phyloP scores from a whole-genome alignment of 805 yeast species.

The Kazachstania martiniae region DNA sequence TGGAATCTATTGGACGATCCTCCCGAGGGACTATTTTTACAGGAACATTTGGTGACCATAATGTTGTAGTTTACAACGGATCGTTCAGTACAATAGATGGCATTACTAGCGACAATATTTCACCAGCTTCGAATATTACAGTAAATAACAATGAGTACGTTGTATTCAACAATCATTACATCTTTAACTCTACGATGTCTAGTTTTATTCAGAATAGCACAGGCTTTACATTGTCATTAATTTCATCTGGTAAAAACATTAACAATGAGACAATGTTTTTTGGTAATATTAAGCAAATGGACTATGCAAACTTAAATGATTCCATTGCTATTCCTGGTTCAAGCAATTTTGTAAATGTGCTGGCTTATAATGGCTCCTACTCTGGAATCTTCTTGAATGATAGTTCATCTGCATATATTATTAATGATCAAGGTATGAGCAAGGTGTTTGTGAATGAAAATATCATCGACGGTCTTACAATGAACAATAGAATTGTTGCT shows the following conservation, averaged over 20 bases:
- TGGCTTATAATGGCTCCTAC: slow-evolving; percentile 9
- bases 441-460: slow-evolving; percentile 5
- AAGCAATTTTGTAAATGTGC: not conserved
- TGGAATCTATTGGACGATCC: too few relatives aligned
- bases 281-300: slow-evolving; percentile 21
- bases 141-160: slow-evolving; percentile 12
- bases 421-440: slow-evolving; percentile 29
- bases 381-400: slow-evolving; percentile 37
- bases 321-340: slow-evolving; percentile 8
- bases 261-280: slow-evolving; percentile 27
- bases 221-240: slow-evolving; percentile 14
- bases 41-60: too few relatives aligned
- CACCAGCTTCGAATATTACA: slow-evolving; percentile 12
- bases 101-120: slow-evolving; percentile 1
- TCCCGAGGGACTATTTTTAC: too few relatives aligned
- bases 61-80: slow-evolving; percentile 16
- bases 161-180: slow-evolving; percentile 17
- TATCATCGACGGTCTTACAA: slow-evolving; percentile 7
- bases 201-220: slow-evolving; percentile 14
- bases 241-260: slow-evolving; percentile 18
- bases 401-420: slow-evolving; percentile 47
- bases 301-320: slow-evolving; percentile 13
- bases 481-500: slow-evolving; percentile 14
- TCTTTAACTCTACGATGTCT: slow-evolving; percentile 23
- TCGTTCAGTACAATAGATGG: slow-evolving; percentile 9